Percentiles rank a stretch among this genome's conserved stretches.
phyloP scores from a whole-genome alignment of 2,329 filamentous ascomycete species.

The Fusarium albosuccineum region DNA sequence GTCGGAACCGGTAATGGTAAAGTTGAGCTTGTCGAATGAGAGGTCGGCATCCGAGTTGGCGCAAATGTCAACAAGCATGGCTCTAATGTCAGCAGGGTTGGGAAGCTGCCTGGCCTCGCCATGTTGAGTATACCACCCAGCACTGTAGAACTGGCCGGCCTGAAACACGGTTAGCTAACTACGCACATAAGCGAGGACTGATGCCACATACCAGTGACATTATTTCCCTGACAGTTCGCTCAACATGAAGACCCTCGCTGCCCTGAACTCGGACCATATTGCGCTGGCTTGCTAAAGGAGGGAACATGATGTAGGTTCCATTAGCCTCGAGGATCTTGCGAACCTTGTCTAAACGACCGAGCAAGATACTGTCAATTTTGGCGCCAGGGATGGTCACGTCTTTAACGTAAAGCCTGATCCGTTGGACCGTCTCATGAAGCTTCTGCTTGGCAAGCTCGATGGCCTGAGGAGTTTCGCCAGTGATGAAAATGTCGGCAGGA shows the following conservation, averaged over 20 bases:
- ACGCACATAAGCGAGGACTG: too few species aligned
- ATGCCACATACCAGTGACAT: conserved; percentile 82
- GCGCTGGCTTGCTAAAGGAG: conserved; percentile 85
- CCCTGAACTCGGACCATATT: conserved; percentile 91
- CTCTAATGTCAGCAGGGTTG: conserved; percentile 79
- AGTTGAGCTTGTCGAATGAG: conserved; percentile 93
- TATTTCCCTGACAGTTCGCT: conserved; percentile 93
- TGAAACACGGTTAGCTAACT: conserved; percentile 53
- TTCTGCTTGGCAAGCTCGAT: conserved; percentile 92
- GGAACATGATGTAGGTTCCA: conserved; percentile 94
- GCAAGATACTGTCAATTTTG: conserved; percentile 94
- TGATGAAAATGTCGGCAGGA: conserved; percentile 94
- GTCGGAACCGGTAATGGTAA: conserved; percentile 94
- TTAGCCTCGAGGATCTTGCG: conserved; percentile 98
- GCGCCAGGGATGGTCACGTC: conserved; percentile 89
- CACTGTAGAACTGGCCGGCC: conserved; percentile 98
- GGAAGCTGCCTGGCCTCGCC: conserved; percentile 74
- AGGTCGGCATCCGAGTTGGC: conserved; percentile 96
- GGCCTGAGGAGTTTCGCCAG: conserved; percentile 85
- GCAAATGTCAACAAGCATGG: conserved; percentile 96
- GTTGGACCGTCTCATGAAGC: conserved; percentile 85
- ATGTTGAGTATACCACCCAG: conserved; percentile 93
- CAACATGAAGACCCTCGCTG: conserved; percentile 91
- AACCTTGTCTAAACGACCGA: conserved; percentile 93
- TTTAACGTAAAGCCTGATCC: conserved; percentile 88